Conservation (phyloP, 306 rosid genomes). For the Cucumis sativus region DNA sequence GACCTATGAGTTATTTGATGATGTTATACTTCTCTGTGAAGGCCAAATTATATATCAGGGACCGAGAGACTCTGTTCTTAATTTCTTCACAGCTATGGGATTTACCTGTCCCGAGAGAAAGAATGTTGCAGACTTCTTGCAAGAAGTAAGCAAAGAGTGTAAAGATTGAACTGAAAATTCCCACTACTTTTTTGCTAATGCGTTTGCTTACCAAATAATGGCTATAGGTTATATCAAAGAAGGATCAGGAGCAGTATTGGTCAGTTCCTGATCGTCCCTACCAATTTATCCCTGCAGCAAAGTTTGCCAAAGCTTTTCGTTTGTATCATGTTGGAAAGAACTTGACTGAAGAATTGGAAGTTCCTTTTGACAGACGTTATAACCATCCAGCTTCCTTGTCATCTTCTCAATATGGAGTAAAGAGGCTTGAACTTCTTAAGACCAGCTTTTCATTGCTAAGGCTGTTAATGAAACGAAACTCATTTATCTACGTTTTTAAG, state of each 20-base stretch:
- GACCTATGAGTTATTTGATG: constrained; percentile 95
- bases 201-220: constrained; percentile 5
- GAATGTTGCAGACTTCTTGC: constrained; percentile 96
- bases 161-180: constrained; percentile 11
- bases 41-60: constrained; percentile 96
- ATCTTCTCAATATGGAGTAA: constrained; percentile 53
- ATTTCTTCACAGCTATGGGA: constrained; percentile 76
- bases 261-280: constrained; percentile 58
- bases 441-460: constrained; percentile 72
- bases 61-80: constrained; percentile 62
- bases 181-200: constrained; percentile 8
- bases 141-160: constrained; percentile 72
- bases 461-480: constrained; percentile 83
- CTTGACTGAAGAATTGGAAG: constrained; percentile 50
- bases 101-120: constrained; percentile 79
- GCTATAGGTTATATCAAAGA: constrained; percentile 75
- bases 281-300: constrained; percentile 62
- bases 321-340: constrained; percentile 51
- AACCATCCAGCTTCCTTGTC: constrained; percentile 96
- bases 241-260: constrained; percentile 99
- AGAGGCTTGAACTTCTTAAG: constrained; percentile 58
- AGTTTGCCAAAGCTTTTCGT: constrained; percentile 70
- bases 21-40: constrained; percentile 79
- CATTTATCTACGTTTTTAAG: constrained; percentile 85
- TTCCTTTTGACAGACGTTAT: constrained; percentile 68